These are phyloP conservation scores for Ramalina peruviana DNA, from an alignment of 495 filamentous ascomycete species.

Conservation along the genomic window DNA sequence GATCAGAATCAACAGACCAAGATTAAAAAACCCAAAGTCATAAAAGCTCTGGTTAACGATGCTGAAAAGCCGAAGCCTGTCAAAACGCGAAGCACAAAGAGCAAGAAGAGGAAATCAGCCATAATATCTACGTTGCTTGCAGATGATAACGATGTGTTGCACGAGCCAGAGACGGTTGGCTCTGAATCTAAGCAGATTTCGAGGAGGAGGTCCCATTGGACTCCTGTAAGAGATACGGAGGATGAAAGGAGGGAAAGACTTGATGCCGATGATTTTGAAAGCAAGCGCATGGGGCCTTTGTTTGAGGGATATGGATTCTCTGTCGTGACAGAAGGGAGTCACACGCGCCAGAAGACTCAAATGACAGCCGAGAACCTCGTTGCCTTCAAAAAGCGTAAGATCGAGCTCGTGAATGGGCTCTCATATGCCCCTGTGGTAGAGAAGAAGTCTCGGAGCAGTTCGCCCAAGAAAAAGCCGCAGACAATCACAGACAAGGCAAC, in stretches of 20 bases:
- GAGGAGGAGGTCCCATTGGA: conserved; percentile 41
- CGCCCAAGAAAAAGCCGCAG: conserved; percentile 55
- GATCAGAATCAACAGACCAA: conserved; percentile 5
- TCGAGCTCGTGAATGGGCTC: conserved; percentile 10
- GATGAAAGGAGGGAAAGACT: conserved; percentile 1
- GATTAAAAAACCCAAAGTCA: conserved; percentile 13
- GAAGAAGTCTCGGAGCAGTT: conserved; percentile 36
- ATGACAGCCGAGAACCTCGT: too few species aligned
- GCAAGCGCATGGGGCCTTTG: too few species aligned
- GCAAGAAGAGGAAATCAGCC: background rate
- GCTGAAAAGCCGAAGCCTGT: background rate
- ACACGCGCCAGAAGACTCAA: too few species aligned
- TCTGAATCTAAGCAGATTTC: conserved; percentile 32
- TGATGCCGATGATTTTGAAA: background rate
- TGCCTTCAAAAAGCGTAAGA: conserved; percentile 8
- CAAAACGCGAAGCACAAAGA: background rate
- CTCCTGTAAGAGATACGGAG: conserved; percentile 27
- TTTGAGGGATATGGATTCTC: too few species aligned
- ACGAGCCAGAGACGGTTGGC: conserved; percentile 5
- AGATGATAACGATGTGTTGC: conserved; percentile 6
- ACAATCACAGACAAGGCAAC: conserved; percentile 82
- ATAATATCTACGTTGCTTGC: conserved; percentile 3
- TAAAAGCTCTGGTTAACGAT: conserved; percentile 3
- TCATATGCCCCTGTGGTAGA: conserved; percentile 11
- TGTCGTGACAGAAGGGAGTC: too few species aligned